A percentile compares a stretch with the other conserved stretches of the same genome.
Conservation (phyloP, 2,329 filamentous ascomycete species). For the Aphanoascus verrucosus region DNA sequence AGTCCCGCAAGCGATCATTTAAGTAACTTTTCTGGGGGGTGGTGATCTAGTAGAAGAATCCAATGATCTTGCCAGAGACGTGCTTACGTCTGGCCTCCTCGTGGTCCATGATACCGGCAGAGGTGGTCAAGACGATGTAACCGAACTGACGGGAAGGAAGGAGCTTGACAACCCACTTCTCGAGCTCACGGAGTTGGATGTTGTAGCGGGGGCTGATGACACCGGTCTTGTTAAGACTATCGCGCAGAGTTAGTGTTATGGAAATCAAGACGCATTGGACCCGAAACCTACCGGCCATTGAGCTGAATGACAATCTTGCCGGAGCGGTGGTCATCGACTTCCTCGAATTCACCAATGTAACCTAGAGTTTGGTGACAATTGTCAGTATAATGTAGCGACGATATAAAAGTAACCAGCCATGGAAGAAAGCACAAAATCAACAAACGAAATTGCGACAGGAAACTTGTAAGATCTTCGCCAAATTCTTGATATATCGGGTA, state of each 20-base stretch:
- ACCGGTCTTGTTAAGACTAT: conserved; percentile 87
- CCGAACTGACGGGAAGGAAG: conserved; percentile 99
- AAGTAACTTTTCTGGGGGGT: not conserved
- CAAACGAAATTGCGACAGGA: conserved; percentile 42
- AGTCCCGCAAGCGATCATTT: conserved; percentile 1
- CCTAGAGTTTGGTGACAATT: conserved; percentile 45
- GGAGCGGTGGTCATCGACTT: conserved; percentile 98
- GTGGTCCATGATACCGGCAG: conserved; percentile 99
- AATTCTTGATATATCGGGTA: conserved; percentile 82
- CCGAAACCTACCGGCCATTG: conserved; percentile 62
- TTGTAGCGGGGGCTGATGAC: conserved; percentile 99
- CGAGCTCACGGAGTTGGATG: conserved; percentile 90
- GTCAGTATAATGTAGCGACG: conserved; percentile 72
- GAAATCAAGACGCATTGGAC: not conserved
- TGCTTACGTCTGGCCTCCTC: conserved; percentile 99
- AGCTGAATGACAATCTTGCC: conserved; percentile 99
- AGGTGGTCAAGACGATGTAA: conserved; percentile 98
- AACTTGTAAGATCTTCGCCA: conserved; percentile 95
- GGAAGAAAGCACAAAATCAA: conserved; percentile 33
- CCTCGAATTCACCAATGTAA: conserved; percentile 99
- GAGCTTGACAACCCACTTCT: conserved; percentile 99
- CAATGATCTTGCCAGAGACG: conserved; percentile 97
- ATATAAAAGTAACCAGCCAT: conserved; percentile 90
- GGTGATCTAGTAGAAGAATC: conserved; percentile 85
- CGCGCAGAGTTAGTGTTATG: conserved; percentile 1